Conservation (phyloP, 495 filamentous ascomycete species). For the Saxophila tyrrhenica region DNA sequence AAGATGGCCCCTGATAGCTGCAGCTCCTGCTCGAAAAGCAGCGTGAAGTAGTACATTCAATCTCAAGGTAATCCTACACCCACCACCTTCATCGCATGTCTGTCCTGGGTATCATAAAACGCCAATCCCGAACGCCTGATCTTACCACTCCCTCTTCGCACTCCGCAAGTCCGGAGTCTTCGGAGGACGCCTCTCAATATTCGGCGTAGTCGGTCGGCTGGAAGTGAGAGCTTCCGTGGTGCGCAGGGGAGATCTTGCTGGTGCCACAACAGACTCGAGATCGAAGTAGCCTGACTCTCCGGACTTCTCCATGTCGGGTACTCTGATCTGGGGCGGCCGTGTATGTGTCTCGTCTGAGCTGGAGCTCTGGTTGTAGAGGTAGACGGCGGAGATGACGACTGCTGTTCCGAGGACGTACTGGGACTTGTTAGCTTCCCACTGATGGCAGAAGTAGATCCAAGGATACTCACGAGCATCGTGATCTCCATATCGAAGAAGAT, state of each 20-base stretch:
- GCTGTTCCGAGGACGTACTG: slow-evolving; percentile 74
- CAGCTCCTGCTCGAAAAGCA: no score
- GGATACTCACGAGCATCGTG: slow-evolving; percentile 50
- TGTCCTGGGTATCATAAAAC: background rate
- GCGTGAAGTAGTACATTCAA: no score
- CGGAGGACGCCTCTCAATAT: slow-evolving; percentile 24
- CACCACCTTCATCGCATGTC: background rate
- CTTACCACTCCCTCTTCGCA: slow-evolving; percentile 1
- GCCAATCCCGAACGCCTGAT: background rate
- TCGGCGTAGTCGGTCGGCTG: slow-evolving; percentile 57
- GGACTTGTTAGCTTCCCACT: background rate
- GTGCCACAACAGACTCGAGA: slow-evolving; percentile 35
- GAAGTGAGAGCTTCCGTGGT: slow-evolving; percentile 44
- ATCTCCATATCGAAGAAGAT: slow-evolving; percentile 73
- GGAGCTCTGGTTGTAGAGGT: slow-evolving; percentile 54
- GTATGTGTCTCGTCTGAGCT: slow-evolving; percentile 18
- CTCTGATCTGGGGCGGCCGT: slow-evolving; percentile 57
- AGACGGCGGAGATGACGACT: slow-evolving; percentile 68
- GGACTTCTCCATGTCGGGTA: slow-evolving; percentile 63
- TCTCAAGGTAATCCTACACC: background rate
- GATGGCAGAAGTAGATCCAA: background rate
- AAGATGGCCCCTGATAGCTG: no score
- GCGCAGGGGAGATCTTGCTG: slow-evolving; percentile 34
- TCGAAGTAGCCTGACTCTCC: slow-evolving; percentile 40
- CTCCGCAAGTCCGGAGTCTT: slow-evolving; percentile 5